Base-by-base conservation (phyloP, 2,329 filamentous ascomycete genomes). In the Ophiostoma australiae region DNA sequence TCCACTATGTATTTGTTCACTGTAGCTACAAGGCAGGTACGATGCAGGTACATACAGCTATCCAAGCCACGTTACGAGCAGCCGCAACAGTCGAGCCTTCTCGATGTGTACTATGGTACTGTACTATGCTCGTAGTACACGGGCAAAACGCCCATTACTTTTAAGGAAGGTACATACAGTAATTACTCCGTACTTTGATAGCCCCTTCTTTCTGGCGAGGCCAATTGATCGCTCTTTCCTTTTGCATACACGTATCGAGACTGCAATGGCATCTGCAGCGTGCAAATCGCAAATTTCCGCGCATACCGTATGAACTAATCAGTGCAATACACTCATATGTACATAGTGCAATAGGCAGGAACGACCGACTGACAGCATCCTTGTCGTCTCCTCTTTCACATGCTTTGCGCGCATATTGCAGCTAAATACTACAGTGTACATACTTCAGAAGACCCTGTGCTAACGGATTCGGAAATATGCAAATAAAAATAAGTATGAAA, bases 201-300 rank as follows among this genome's bases (percentile, higher is more conserved):
- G 52, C 8, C 27, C 23, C 13, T 58, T 58, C 48, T 58, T 58
- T 48, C 39, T 48, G 5, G 10, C 35, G 35, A 37, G 4, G 10
- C 10, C 10, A 20, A 17, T 4, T 48, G 44, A 7, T 58, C n/a
- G n/a, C 52, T 58, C 48, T 11, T 55, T 55, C 8, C 17, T 3
- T 11, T 20, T 27, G 10, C 52, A 58, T 48, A n/a, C 44, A 48
- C 44, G 44, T 48, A n/a, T 48, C 15, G 8, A 58, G 4, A 58
- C n/a, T 58, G 52, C n/a, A 27, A 58, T 58, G 10, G n/a, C n/a
- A 58, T 58, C 23, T 58, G 52, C 52, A 58, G 8, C 52, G 10
- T 58, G 52, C 52, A 58, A 17, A 58, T 58, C 52, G 52, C 52
- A 58, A 58, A 58, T 58, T n/a, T 58, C 52, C 52, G 52, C 52